A percentile compares a stretch with the other conserved stretches of the same genome.
Evolutionary conservation across 306 rosid genomes (phyloP).

Genomic region (Rosa persica): DNA sequence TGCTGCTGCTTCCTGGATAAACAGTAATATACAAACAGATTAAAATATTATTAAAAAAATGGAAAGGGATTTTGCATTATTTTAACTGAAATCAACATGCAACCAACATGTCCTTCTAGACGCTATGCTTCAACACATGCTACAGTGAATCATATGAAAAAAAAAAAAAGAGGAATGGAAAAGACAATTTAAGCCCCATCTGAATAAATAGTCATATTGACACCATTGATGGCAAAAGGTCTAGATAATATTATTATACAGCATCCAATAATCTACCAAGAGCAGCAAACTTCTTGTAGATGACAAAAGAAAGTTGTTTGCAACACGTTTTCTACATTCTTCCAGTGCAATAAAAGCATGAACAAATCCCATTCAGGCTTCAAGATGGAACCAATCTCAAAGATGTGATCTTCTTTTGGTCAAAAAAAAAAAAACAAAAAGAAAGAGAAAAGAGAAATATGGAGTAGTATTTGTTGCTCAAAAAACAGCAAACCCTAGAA

Average conservation of each 20-base stretch:
- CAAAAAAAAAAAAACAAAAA: neutral
- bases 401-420: neutral
- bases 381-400: neutral
- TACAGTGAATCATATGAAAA: constrained; percentile 3
- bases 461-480: neutral
- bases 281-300: constrained; percentile 11
- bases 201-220: neutral
- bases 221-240: neutral
- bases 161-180: neutral
- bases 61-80: neutral
- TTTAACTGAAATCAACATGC: neutral
- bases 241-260: neutral
- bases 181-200: neutral
- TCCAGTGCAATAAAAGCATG: constrained; percentile 12
- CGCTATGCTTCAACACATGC: neutral
- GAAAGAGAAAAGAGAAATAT: neutral
- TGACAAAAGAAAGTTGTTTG: constrained; percentile 9
- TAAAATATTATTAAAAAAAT: neutral
- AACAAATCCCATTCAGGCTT: neutral
- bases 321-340: constrained; percentile 3
- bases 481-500: constrained; percentile 24
- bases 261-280: constrained; percentile 13
- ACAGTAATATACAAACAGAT: constrained; percentile 18
- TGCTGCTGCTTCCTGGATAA: constrained; percentile 47
- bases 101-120: constrained; percentile 8